Conservation (phyloP, 208 protist genomes). For the Borovskyia barvae region DNA sequence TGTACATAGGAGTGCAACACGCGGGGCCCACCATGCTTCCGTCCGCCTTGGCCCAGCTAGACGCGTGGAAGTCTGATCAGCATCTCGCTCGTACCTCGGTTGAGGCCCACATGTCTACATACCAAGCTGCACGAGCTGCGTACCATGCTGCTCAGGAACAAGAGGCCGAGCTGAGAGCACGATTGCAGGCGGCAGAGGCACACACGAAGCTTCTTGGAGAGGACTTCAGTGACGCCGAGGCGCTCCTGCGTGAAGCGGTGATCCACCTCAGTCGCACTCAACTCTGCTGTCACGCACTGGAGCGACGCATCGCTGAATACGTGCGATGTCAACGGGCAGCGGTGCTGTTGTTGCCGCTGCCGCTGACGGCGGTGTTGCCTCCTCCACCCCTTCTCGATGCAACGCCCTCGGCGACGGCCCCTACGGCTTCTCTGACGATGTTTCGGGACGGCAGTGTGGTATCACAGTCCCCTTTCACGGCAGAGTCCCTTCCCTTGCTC, state of each 20-base stretch:
- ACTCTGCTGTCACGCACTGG: conserved; percentile 7
- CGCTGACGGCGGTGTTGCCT: not conserved
- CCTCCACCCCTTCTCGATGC: too few species aligned
- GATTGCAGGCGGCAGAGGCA: conserved; percentile 14
- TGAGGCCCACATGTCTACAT: conserved; percentile 9
- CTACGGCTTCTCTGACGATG: not conserved
- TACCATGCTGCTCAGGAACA: conserved; percentile 15
- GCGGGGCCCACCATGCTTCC: too few species aligned
- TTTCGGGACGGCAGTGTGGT: too few species aligned
- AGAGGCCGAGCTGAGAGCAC: conserved; percentile 33
- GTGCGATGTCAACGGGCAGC: conserved; percentile 16
- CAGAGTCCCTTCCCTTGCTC: too few species aligned
- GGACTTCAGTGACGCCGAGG: conserved; percentile 2
- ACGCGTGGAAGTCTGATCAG: conserved; percentile 21
- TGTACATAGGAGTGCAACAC: too few species aligned
- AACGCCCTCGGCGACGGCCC: not conserved
- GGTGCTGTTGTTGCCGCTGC: not conserved
- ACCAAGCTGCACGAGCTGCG: conserved; percentile 4
- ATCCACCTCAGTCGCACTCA: conserved; percentile 12
- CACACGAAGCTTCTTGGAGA: not conserved
- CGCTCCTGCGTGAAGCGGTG: conserved; percentile 2
- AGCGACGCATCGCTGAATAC: conserved; percentile 14
- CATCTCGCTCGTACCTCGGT: conserved; percentile 3
- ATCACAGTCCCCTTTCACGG: too few species aligned
- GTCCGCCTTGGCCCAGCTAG: too few species aligned